Conservation (phyloP, 2,329 filamentous ascomycete genomes). For the Ascochyta clinopodiicola region DNA sequence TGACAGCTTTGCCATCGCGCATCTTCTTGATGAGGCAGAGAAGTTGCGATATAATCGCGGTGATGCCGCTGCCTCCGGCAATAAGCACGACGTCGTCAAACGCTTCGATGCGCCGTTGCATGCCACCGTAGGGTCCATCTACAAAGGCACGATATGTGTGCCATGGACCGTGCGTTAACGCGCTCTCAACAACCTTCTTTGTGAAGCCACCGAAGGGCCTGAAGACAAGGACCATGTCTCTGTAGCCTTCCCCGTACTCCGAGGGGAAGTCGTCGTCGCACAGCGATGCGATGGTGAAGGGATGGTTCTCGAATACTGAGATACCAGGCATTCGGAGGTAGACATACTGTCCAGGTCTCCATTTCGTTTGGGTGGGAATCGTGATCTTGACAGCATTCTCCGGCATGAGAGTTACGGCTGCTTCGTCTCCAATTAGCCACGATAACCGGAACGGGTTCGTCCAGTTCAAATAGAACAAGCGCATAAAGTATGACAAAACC, state of each 20-base stretch:
- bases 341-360: conserved; percentile 93
- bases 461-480: conserved; percentile 91
- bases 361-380: conserved; percentile 88
- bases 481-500: conserved; percentile 73
- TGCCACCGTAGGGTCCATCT: conserved; percentile 93
- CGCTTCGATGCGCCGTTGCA: conserved; percentile 85
- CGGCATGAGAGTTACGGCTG: conserved; percentile 84
- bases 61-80: conserved; percentile 93
- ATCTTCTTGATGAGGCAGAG: conserved; percentile 95
- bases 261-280: conserved; percentile 94
- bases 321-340: conserved; percentile 95
- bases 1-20: conserved; percentile 92
- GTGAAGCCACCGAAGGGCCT: conserved; percentile 92
- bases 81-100: conserved; percentile 95
- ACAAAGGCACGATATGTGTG: conserved; percentile 92
- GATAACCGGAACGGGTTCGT: conserved; percentile 77
- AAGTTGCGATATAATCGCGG: conserved; percentile 88
- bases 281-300: conserved; percentile 91
- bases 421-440: conserved; percentile 89
- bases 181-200: conserved; percentile 79
- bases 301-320: conserved; percentile 88
- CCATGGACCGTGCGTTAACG: conserved; percentile 84
- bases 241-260: conserved; percentile 84
- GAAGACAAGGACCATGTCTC: conserved; percentile 91
- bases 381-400: conserved; percentile 97